phyloP scores from a whole-genome alignment of 371 early-diverging fungal genomes.

The Mucor racemosus region DNA sequence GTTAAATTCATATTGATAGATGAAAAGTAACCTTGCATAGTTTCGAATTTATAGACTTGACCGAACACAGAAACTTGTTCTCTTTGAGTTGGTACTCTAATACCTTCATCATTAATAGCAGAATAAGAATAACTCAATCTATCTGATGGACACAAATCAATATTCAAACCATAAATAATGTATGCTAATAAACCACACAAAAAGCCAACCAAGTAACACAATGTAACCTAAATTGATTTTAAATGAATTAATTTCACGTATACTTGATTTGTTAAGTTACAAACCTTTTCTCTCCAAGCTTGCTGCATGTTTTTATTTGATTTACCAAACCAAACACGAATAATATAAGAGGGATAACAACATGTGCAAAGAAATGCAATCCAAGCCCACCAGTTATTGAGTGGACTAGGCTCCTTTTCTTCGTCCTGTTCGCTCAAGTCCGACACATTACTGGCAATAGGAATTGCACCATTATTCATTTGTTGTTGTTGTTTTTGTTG shows the following conservation, averaged over 20 bases:
- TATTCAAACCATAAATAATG: slow-evolving; percentile 69
- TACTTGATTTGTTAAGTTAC: neutral
- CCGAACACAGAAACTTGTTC: slow-evolving; percentile 54
- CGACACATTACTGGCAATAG: slow-evolving; percentile 12
- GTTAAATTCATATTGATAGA: slow-evolving; percentile 43
- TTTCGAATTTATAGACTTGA: slow-evolving; percentile 40
- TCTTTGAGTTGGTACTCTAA: slow-evolving; percentile 27
- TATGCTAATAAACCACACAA: slow-evolving; percentile 73
- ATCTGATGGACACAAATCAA: slow-evolving; percentile 53
- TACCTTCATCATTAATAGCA: slow-evolving; percentile 19
- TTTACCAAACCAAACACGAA: slow-evolving; percentile 52
- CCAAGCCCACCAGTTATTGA: slow-evolving; percentile 57
- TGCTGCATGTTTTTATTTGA: slow-evolving; percentile 57
- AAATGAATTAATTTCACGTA: slow-evolving; percentile 5
- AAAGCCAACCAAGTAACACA: slow-evolving; percentile 68
- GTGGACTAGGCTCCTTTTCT: slow-evolving; percentile 49
- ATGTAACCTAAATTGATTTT: slow-evolving; percentile 49
- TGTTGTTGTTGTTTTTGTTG: slow-evolving; percentile 41
- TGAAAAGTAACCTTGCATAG: slow-evolving; percentile 38
- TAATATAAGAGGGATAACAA: slow-evolving; percentile 53
- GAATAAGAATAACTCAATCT: slow-evolving; percentile 38
- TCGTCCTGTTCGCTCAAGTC: slow-evolving; percentile 20
- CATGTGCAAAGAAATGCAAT: slow-evolving; percentile 57
- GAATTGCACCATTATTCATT: slow-evolving; percentile 29
- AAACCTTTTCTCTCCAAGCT: slow-evolving; percentile 76